These are phyloP conservation scores for Verticillium alfalfae DNA, from an alignment of 2,329 filamentous ascomycete species.

Conservation along the genomic window DNA sequence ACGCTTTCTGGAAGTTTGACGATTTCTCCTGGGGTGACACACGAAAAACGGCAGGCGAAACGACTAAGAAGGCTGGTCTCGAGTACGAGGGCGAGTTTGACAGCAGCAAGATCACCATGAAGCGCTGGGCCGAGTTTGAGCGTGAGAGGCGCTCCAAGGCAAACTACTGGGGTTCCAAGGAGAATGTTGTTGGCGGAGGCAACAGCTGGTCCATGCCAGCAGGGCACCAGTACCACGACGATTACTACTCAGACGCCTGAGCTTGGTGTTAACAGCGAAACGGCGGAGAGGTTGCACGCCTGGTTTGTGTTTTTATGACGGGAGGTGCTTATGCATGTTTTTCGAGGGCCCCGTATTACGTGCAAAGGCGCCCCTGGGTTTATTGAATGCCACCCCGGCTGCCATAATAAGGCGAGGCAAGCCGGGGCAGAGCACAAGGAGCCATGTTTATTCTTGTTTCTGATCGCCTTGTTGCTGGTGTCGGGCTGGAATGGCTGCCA, in stretches of 20 bases:
- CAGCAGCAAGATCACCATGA: slow-evolving; percentile 98
- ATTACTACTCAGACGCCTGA: slow-evolving; percentile 51
- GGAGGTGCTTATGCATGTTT: slow-evolving; percentile 1
- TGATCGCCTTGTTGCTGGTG: background rate
- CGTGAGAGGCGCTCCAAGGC: slow-evolving; percentile 47
- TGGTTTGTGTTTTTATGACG: background rate
- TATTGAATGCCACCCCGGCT: background rate
- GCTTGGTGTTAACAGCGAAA: slow-evolving; percentile 5
- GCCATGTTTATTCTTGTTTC: background rate
- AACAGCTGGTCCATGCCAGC: slow-evolving; percentile 37
- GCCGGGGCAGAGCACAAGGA: background rate
- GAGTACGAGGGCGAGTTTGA: slow-evolving; percentile 96
- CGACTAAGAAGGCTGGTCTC: slow-evolving; percentile 78
- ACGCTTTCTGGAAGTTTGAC: slow-evolving; percentile 99
- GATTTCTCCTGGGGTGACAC: slow-evolving; percentile 99
- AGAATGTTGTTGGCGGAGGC: slow-evolving; percentile 39
- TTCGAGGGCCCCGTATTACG: too few relatives aligned
- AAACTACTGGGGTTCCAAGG: slow-evolving; percentile 47
- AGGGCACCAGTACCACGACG: slow-evolving; percentile 44
- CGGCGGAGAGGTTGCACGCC: background rate
- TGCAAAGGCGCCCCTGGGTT: slow-evolving; percentile 5
- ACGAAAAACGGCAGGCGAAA: slow-evolving; percentile 87
- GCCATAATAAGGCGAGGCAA: background rate
- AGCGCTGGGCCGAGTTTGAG: slow-evolving; percentile 97
- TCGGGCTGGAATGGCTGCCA: background rate